A percentile compares a stretch with the other conserved stretches of the same genome.
Evolutionary conservation across 2,329 filamentous ascomycete genomes (phyloP).

Genomic region (Corynespora cassiicola): DNA sequence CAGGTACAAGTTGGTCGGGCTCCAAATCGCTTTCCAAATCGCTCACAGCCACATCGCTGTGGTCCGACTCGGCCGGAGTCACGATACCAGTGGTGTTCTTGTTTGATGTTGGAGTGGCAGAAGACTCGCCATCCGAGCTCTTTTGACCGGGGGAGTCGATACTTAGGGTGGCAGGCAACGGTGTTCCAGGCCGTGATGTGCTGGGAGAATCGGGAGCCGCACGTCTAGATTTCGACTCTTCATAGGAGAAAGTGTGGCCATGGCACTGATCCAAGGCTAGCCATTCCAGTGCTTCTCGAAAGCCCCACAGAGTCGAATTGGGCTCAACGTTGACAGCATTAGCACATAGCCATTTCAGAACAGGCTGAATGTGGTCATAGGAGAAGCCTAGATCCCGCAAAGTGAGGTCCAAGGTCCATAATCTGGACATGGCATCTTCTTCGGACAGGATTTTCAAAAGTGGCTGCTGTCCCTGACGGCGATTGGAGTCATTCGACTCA

Average conservation of each 20-base stretch:
- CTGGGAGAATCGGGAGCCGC: constrained; percentile 21
- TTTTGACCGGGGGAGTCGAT: constrained; percentile 1
- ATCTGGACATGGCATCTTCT: constrained; percentile 77
- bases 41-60: constrained; percentile 49
- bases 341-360: constrained; percentile 42
- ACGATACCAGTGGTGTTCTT: not conserved
- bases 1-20: constrained; percentile 64
- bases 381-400: constrained; percentile 74
- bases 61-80: constrained; percentile 13
- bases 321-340: constrained; percentile 56
- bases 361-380: constrained; percentile 34
- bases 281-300: constrained; percentile 90
- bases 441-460: constrained; percentile 62
- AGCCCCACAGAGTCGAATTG: constrained; percentile 72
- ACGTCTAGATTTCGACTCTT: constrained; percentile 42
- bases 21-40: constrained; percentile 59
- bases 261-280: constrained; percentile 76
- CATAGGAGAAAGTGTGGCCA: constrained; percentile 76
- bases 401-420: constrained; percentile 85
- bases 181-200: constrained; percentile 31
- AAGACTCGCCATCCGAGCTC: constrained; percentile 5
- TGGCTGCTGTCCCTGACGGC: constrained; percentile 46
- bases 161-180: constrained; percentile 5
- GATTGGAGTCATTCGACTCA: constrained; percentile 63
- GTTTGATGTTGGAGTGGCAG: constrained; percentile 8